Percentiles rank a stretch among this genome's conserved stretches.
Conservation (phyloP, 176 grass and related monocot genomes). For the Eleusine indica region DNA sequence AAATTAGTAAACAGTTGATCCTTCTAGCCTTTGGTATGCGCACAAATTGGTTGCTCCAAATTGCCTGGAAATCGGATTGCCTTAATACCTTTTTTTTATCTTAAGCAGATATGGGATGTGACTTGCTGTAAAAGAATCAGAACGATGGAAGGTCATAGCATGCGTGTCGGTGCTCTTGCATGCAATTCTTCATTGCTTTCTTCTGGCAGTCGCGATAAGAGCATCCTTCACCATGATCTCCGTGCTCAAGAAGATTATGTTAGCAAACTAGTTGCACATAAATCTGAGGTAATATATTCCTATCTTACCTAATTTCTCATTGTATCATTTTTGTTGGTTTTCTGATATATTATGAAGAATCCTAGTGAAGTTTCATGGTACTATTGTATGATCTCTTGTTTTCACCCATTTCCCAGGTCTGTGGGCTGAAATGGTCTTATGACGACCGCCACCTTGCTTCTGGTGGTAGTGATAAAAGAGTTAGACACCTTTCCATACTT, state of each 20-base stretch:
- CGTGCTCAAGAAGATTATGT: conserved; percentile 86
- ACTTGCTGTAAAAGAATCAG: conserved; percentile 73
- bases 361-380: background rate
- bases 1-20: background rate
- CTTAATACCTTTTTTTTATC: conserved; percentile 31
- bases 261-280: conserved; percentile 90
- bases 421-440: conserved; percentile 97
- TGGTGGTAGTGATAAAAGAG: conserved; percentile 89
- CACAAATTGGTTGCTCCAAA: background rate
- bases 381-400: background rate
- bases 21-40: background rate
- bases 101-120: conserved; percentile 89
- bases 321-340: background rate
- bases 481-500: conserved; percentile 41
- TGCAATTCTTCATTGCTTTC: conserved; percentile 96
- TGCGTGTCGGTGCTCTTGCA: conserved; percentile 92
- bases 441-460: conserved; percentile 93
- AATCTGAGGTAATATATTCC: conserved; percentile 76
- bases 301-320: background rate
- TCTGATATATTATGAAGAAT: background rate
- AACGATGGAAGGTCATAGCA: conserved; percentile 78
- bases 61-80: conserved; percentile 21
- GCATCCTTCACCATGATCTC: conserved; percentile 84
- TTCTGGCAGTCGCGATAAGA: conserved; percentile 90
- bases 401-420: conserved; percentile 58